Conservation (phyloP, 1,139 yeast species). For the Blastobotrys elegans region DNA sequence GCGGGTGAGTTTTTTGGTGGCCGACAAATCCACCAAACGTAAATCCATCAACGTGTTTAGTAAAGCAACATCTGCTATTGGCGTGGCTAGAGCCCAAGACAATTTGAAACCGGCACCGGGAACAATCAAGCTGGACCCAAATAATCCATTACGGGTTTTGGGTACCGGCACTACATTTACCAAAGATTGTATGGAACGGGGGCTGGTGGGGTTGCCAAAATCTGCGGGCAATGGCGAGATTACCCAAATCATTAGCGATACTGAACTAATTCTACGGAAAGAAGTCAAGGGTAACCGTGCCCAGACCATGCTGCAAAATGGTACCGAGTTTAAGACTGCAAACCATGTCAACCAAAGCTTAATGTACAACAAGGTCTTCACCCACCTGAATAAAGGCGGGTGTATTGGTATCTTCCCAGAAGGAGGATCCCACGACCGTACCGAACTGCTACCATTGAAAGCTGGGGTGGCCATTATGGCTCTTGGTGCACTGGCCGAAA, state of each 20-base stretch:
- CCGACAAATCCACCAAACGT: conserved; percentile 70
- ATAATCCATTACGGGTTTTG: conserved; percentile 43
- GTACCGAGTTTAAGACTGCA: conserved; percentile 68
- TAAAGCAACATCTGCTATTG: conserved; percentile 72
- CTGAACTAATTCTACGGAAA: conserved; percentile 62
- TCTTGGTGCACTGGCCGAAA: conserved; percentile 73
- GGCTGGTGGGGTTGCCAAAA: conserved; percentile 72
- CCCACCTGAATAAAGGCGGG: conserved; percentile 71
- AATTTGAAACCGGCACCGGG: conserved; percentile 61
- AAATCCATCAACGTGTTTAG: conserved; percentile 72
- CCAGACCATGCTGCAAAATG: conserved; percentile 40
- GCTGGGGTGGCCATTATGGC: conserved; percentile 99
- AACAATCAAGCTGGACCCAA: conserved; percentile 48
- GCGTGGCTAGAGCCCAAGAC: conserved; percentile 91
- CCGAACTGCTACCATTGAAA: conserved; percentile 83
- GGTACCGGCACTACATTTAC: conserved; percentile 72
- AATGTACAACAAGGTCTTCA: conserved; percentile 78
- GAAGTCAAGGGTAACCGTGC: conserved; percentile 58
- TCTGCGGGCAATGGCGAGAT: conserved; percentile 77
- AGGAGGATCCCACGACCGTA: conserved; percentile 95
- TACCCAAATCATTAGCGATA: conserved; percentile 64
- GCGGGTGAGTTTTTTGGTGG: conserved; percentile 79
- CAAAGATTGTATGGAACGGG: conserved; percentile 58
- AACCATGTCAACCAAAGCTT: conserved; percentile 77
- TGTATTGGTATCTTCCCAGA: conserved; percentile 97